Percentiles rank a stretch among this genome's conserved stretches.
phyloP scores from a whole-genome alignment of 176 grass and related monocot species.

The Oryza officinalis region DNA sequence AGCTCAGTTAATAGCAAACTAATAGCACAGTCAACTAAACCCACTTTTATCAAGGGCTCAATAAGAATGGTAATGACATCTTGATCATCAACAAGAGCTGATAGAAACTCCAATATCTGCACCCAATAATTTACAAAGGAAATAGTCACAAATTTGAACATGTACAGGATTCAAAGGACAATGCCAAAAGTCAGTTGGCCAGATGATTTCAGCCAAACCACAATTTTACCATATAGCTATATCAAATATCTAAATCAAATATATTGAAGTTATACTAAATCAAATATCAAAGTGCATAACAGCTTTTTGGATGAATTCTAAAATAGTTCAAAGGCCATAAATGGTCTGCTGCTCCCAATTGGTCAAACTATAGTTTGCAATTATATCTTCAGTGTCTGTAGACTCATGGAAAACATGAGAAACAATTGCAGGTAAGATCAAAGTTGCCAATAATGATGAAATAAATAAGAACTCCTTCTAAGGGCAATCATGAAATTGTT shows the following conservation, averaged over 20 bases:
- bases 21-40: constrained; percentile 55
- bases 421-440: not conserved
- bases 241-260: not conserved
- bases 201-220: constrained; percentile 29
- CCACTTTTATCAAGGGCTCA: constrained; percentile 74
- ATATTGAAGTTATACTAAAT: not conserved
- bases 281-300: constrained; percentile 22
- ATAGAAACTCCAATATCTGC: constrained; percentile 82
- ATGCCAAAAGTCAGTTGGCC: not conserved
- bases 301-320: not conserved
- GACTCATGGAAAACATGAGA: not conserved
- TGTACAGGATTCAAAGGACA: constrained; percentile 19
- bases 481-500: constrained; percentile 20
- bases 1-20: constrained; percentile 73
- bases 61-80: constrained; percentile 62
- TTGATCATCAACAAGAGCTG: constrained; percentile 67
- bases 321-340: constrained; percentile 4
- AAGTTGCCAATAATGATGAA: not conserved
- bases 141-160: constrained; percentile 3
- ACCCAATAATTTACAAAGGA: constrained; percentile 29
- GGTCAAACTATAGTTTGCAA: constrained; percentile 2
- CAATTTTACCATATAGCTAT: not conserved
- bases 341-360: not conserved
- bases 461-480: not conserved
- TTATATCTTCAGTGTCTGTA: not conserved